Evolutionary conservation across 2,329 filamentous ascomycete species (phyloP).

Genomic region (Fusarium mangiferae): DNA sequence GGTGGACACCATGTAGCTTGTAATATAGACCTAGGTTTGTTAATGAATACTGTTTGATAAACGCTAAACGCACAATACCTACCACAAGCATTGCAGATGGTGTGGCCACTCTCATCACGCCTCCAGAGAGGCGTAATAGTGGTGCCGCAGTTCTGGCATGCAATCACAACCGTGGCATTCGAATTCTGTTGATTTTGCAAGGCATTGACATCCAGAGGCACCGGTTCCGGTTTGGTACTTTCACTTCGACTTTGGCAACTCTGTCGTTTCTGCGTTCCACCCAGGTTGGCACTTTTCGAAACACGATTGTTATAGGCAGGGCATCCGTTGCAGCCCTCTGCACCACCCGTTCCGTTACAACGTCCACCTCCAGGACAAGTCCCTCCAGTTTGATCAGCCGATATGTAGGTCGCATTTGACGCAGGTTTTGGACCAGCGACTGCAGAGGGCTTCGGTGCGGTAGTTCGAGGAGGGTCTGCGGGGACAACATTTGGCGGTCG

Average conservation of each 20-base stretch:
- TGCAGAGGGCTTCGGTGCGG: conserved; percentile 51
- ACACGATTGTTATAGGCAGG: conserved; percentile 98
- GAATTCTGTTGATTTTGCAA: conserved; percentile 45
- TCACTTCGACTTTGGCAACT: conserved; percentile 47
- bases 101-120: conserved; percentile 91
- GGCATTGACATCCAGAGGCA: conserved; percentile 51
- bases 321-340: conserved; percentile 93
- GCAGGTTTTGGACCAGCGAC: conserved; percentile 53
- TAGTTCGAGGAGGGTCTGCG: conserved; percentile 55
- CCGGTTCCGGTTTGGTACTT: conserved; percentile 40
- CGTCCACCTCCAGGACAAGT: conserved; percentile 94
- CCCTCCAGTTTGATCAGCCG: conserved; percentile 81
- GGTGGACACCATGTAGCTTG: conserved; percentile 92
- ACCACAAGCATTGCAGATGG: conserved; percentile 99
- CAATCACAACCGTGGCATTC: conserved; percentile 69
- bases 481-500: conserved; percentile 69
- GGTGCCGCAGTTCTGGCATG: conserved; percentile 96
- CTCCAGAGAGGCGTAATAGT: conserved; percentile 97
- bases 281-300: conserved; percentile 83
- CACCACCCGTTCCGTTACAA: conserved; percentile 96
- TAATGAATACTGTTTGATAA: conserved; percentile 8
- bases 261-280: conserved; percentile 61
- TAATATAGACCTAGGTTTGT: conserved; percentile 81
- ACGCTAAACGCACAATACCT: conserved; percentile 52
- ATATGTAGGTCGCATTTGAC: conserved; percentile 74